Percentiles rank a stretch among this genome's conserved stretches.
Conservation (phyloP, 495 filamentous ascomycete species). For the Aspergillus asperescens region DNA sequence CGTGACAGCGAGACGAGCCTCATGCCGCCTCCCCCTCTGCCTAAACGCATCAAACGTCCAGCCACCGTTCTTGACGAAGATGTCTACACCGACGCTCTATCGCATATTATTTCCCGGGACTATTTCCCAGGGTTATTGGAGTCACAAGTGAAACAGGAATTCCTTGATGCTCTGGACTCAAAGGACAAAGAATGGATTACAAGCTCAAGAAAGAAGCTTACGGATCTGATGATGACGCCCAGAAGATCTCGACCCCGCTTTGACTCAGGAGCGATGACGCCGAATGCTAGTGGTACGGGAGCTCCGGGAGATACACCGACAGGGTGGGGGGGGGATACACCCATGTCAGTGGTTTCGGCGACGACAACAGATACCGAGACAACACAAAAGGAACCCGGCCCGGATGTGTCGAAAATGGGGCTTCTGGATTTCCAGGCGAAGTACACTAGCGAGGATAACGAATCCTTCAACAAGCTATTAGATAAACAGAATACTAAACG, state of each 20-base stretch:
- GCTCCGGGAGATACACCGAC: constrained; percentile 47
- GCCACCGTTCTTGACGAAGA: constrained; percentile 90
- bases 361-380: constrained; percentile 23
- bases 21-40: constrained; percentile 85
- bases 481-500: constrained; percentile 86
- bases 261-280: constrained; percentile 21
- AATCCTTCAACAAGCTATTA: constrained; percentile 85
- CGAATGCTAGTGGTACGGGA: constrained; percentile 32
- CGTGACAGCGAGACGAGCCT: constrained; percentile 58
- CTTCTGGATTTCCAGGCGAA: constrained; percentile 81
- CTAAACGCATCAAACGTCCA: constrained; percentile 90
- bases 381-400: constrained; percentile 36
- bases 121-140: constrained; percentile 93
- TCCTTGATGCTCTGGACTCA: constrained; percentile 83
- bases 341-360: constrained; percentile 51
- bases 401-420: constrained; percentile 73
- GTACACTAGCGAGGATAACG: constrained; percentile 96
- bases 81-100: constrained; percentile 81
- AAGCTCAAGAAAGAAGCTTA: constrained; percentile 66
- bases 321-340: constrained; percentile 60
- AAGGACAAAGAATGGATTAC: constrained; percentile 80
- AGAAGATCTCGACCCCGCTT: constrained; percentile 42
- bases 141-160: constrained; percentile 80
- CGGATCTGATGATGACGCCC: constrained; percentile 72
- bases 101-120: constrained; percentile 92